phyloP scores from a whole-genome alignment of 2,329 filamentous ascomycete species.

The Pseudogymnoascus sp. region DNA sequence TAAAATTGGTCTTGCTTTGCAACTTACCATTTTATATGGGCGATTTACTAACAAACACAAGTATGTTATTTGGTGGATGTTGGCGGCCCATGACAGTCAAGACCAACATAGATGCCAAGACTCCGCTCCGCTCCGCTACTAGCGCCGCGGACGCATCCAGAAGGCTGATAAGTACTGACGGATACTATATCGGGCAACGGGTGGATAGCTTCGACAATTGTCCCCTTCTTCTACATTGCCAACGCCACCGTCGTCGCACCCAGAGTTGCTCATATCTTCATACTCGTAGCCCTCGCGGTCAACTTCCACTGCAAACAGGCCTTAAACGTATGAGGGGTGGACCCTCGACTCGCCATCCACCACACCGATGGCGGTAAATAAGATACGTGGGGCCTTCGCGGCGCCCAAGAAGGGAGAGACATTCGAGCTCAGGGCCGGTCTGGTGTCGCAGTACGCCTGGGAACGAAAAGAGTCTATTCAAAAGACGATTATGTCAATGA shows the following conservation, averaged over 20 bases:
- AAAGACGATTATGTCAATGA: constrained; percentile 99
- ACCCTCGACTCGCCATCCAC: constrained; percentile 30
- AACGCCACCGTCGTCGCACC: background rate
- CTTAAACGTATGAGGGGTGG: constrained; percentile 28
- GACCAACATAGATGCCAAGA: background rate
- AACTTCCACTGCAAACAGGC: constrained; percentile 11
- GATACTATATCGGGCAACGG: constrained; percentile 1
- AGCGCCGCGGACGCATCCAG: background rate
- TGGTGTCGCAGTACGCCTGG: constrained; percentile 98
- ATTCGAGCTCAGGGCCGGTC: constrained; percentile 87
- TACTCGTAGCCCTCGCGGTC: background rate
- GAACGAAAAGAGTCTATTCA: constrained; percentile 98
- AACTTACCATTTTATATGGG: constrained; percentile 4
- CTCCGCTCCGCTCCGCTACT: background rate
- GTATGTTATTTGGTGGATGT: background rate
- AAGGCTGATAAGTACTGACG: constrained; percentile 3
- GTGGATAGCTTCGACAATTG: constrained; percentile 2
- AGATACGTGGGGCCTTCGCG: constrained; percentile 88
- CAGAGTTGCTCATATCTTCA: background rate
- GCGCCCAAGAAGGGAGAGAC: constrained; percentile 95
- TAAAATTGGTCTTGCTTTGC: background rate
- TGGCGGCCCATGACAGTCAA: background rate
- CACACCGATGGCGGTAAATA: constrained; percentile 78
- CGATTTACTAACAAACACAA: background rate
- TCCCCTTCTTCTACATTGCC: background rate